Evolutionary conservation across 495 filamentous ascomycete species (phyloP).

Genomic region (Talaromyces proteolyticus): DNA sequence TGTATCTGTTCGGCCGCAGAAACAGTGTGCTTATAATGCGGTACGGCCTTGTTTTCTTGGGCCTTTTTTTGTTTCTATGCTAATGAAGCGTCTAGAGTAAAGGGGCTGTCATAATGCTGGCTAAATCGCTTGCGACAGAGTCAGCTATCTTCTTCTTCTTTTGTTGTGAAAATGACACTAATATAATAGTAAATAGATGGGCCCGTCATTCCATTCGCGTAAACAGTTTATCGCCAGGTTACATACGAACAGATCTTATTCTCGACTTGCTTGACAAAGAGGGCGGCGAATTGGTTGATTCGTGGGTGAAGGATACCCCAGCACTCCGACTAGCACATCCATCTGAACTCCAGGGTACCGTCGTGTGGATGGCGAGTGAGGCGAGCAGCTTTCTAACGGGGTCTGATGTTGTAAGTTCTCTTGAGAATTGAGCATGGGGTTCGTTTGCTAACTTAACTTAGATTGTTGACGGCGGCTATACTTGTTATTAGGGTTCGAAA

Average conservation of each 20-base stretch:
- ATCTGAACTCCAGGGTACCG: constrained; percentile 19
- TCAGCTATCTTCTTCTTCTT: neutral
- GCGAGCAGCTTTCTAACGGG: constrained; percentile 75
- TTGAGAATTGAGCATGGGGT: neutral
- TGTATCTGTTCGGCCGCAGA: constrained; percentile 19
- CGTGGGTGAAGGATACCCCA: constrained; percentile 24
- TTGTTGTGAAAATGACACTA: neutral
- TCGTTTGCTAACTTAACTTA: neutral
- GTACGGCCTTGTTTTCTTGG: neutral
- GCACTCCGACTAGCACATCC: constrained; percentile 18
- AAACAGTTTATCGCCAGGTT: constrained; percentile 22
- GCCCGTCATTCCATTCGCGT: constrained; percentile 13
- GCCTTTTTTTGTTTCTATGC: neutral
- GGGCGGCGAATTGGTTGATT: constrained; percentile 7
- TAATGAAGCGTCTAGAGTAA: constrained; percentile 7
- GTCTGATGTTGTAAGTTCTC: constrained; percentile 50
- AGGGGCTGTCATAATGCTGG: constrained; percentile 15
- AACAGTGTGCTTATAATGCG: constrained; percentile 22
- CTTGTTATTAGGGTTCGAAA: neutral
- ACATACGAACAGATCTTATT: constrained; percentile 23
- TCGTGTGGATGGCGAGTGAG: constrained; percentile 36
- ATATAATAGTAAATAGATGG: constrained; percentile 8
- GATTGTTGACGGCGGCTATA: constrained; percentile 2
- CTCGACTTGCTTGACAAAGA: constrained; percentile 14
- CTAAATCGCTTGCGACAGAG: constrained; percentile 19